Base-by-base conservation (phyloP, 768 basidiomycete species). In the Leucosporidium scottii region DNA sequence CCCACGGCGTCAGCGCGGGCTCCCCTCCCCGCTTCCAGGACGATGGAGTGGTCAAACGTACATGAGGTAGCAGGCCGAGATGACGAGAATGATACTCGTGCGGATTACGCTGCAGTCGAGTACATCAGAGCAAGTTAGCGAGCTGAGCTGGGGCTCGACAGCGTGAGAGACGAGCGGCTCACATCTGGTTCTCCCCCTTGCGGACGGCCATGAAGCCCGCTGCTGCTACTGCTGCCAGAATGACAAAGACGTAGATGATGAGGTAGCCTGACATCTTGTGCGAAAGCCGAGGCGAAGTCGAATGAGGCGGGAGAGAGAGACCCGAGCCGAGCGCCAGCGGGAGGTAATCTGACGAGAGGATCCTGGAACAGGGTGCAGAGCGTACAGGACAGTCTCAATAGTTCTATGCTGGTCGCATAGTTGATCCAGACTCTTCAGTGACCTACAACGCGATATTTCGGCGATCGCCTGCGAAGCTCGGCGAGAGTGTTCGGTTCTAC, bases 141-240 rank as follows among this genome's bases (percentile, higher is more conserved):
- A 27, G 61, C 30, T 20, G 50, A 64, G 21, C 36, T 18, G 10
- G 21, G 5, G 12, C n/a, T 31, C 44, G 48, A 49, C 15, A 3
- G 59, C 8, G 31, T 20, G 51, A 34, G 49, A 27, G 57, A 58
- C 51, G 27, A 20, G 47, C 10, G 9, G 84, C 89, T 73, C 76
- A 94, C 93, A 87, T 88, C 81, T 96, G 93, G 65, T 93, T 85
- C 34, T 88, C 85, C 4, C 94, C 93, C 76, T 93, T 94, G 1
- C 89, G 91, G 0, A 85, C 84, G 67, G 86, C 84, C 34, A 91
- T 78, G 78, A 85, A 90, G 15, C 67, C 62, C 7, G 62, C 65
- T 2, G 82, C 79, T 81, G 87, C 90, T 17, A 91, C 80, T 0
- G 81, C 87, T 23, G 84, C 77, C 23, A 86, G 83, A 53, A 89